These are phyloP conservation scores for Antrodiella citrinella DNA, from an alignment of 768 basidiomycete species.

Conservation along the genomic window DNA sequence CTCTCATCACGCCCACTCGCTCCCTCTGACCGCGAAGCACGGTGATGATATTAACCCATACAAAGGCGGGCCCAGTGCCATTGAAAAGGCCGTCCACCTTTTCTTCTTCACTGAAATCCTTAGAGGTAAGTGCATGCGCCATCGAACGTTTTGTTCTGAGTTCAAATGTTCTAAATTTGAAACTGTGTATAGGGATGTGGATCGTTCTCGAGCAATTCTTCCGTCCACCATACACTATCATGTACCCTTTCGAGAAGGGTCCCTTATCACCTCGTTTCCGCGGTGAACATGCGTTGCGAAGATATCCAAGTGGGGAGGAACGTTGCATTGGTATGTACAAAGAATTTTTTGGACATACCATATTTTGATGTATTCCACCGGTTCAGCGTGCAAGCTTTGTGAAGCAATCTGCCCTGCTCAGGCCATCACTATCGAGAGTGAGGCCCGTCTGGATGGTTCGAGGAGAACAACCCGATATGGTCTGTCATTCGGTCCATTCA, in stretches of 20 bases:
- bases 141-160: too few relatives aligned
- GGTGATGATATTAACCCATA: slow-evolving; percentile 60
- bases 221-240: slow-evolving; percentile 96
- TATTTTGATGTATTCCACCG: not conserved
- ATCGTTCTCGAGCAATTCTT: slow-evolving; percentile 89
- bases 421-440: slow-evolving; percentile 98
- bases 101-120: slow-evolving; percentile 99
- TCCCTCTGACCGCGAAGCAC: slow-evolving; percentile 10
- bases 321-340: slow-evolving; percentile 84
- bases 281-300: slow-evolving; percentile 92
- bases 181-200: slow-evolving; percentile 76
- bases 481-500: slow-evolving; percentile 24
- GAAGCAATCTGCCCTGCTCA: slow-evolving; percentile 99
- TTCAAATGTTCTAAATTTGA: not conserved
- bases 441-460: slow-evolving; percentile 91
- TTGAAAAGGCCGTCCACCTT: slow-evolving; percentile 92
- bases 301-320: slow-evolving; percentile 97
- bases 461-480: slow-evolving; percentile 97
- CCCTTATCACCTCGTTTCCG: slow-evolving; percentile 96
- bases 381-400: slow-evolving; percentile 93
- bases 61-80: slow-evolving; percentile 74
- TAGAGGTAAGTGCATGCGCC: slow-evolving; percentile 82
- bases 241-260: slow-evolving; percentile 97
- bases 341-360: not conserved
- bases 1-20: slow-evolving; percentile 17